phyloP scores from a whole-genome alignment of 2,329 filamentous ascomycete species.

The Aspergillus intermedius region DNA sequence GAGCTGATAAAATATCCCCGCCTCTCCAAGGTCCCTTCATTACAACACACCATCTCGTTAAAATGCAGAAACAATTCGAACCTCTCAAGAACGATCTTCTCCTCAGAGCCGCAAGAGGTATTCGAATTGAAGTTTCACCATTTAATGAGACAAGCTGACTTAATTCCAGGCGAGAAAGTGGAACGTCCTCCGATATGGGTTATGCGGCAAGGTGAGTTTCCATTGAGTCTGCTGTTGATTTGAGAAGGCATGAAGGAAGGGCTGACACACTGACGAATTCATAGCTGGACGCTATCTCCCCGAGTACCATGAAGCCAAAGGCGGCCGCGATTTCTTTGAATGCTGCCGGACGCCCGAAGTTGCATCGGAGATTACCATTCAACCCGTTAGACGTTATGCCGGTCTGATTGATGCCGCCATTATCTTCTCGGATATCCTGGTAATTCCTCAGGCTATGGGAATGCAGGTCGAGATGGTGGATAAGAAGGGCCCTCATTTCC shows the following conservation, averaged over 20 bases:
- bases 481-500: conserved; percentile 94
- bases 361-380: conserved; percentile 85
- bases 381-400: conserved; percentile 85
- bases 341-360: conserved; percentile 92
- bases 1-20: conserved; percentile 6
- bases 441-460: conserved; percentile 94
- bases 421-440: conserved; percentile 97
- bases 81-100: conserved; percentile 90
- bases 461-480: conserved; percentile 99
- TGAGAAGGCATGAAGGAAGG: not conserved
- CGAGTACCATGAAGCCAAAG: conserved; percentile 96
- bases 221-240: not conserved
- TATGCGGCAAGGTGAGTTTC: conserved; percentile 82
- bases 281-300: conserved; percentile 91
- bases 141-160: conserved; percentile 8
- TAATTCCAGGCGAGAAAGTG: conserved; percentile 67
- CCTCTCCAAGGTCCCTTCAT: conserved; percentile 15
- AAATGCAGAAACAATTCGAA: conserved; percentile 66
- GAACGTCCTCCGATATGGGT: conserved; percentile 96
- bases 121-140: not conserved
- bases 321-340: conserved; percentile 86
- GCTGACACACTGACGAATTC: conserved; percentile 1
- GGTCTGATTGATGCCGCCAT: conserved; percentile 94
- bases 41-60: conserved; percentile 18
- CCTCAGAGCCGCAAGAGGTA: conserved; percentile 83